Base-by-base conservation (phyloP, 495 filamentous ascomycete genomes). In the Neurospora africana region DNA sequence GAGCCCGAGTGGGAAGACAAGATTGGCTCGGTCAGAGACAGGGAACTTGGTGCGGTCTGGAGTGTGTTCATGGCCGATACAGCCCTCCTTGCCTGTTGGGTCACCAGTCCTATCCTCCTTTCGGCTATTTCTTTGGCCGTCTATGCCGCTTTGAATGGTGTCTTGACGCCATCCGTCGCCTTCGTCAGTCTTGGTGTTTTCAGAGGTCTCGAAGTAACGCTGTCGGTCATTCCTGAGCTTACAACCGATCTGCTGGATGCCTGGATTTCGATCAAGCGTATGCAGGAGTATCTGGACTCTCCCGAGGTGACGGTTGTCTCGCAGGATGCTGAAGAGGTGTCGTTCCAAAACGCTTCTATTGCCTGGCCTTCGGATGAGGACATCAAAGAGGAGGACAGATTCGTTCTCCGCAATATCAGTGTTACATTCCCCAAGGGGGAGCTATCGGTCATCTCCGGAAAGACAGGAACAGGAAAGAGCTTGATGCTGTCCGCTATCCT, bases 111-210 rank as follows among this genome's bases (percentile, higher is more conserved):
- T 1, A 84, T 95, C 37, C 79, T 93, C 70, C 85, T 96, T 13
- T 89, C 92, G 3, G 91, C 90, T 5, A 85, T 89, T 17, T 89
- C 92, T 0, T 79, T 97, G 15, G 86, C 89, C 0, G 85, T 89
- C 6, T 94, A 95, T 76, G 88, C 91, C 3, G 61, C 86, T 10
- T 75, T 91, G 0, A 76, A 91, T 70, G 89, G 90, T 2, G 80
- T 83, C 0, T 82, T 97, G 5, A 84, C 88, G 1, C 88, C 93
- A 4, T 92, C 92, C 0, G 87, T 94, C 19, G 93, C 93, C 3
- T 97, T 97, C 74, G 93, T 93, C 19, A 88, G 91, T 69, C 85
- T 97, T 61, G 86, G 89, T 3, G 83, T 97, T 39, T 94, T 96
- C 79, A 86, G 84, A 44, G 83, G 86, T 15, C 85, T 97, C 47